These are phyloP conservation scores for Umbelopsis sp. DNA, from an alignment of 192 early-diverging fungal genomes.

Conservation along the genomic window DNA sequence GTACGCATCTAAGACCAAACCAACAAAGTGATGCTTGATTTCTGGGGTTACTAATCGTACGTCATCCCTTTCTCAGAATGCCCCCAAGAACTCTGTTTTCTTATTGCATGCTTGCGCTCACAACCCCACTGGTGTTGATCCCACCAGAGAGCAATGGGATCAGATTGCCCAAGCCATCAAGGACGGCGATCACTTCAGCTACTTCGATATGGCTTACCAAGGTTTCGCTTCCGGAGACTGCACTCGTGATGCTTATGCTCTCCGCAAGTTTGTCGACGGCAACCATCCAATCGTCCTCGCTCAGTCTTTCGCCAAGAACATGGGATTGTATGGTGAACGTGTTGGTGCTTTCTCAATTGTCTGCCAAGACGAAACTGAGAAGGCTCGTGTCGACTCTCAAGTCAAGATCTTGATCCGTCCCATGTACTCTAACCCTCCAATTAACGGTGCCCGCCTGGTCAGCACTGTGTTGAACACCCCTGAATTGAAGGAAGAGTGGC, in stretches of 20 bases:
- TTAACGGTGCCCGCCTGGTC: constrained; percentile 93
- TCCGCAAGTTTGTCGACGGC: constrained; percentile 88
- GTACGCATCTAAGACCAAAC: constrained; percentile 36
- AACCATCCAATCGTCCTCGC: constrained; percentile 80
- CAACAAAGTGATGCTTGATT: not conserved
- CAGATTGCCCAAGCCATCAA: constrained; percentile 82
- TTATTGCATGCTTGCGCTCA: constrained; percentile 98
- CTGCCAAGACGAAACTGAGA: constrained; percentile 69
- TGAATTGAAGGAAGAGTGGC: constrained; percentile 83
- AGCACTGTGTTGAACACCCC: constrained; percentile 79
- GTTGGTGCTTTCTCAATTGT: constrained; percentile 91
- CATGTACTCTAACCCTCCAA: constrained; percentile 99
- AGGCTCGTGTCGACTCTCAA: constrained; percentile 85
- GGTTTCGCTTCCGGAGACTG: constrained; percentile 96
- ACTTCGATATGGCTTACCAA: constrained; percentile 99
- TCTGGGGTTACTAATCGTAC: not conserved
- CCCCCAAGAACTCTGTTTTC: constrained; percentile 87
- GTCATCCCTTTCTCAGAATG: constrained; percentile 45
- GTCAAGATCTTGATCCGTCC: constrained; percentile 96
- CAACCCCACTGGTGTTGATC: constrained; percentile 99
- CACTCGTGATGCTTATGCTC: constrained; percentile 87
- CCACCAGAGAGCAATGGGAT: constrained; percentile 89
- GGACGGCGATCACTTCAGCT: constrained; percentile 81
- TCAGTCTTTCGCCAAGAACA: constrained; percentile 99
- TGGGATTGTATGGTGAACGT: constrained; percentile 99